Evolutionary conservation across 257 asterid species (phyloP).

Genomic region (Plantago ovata): DNA sequence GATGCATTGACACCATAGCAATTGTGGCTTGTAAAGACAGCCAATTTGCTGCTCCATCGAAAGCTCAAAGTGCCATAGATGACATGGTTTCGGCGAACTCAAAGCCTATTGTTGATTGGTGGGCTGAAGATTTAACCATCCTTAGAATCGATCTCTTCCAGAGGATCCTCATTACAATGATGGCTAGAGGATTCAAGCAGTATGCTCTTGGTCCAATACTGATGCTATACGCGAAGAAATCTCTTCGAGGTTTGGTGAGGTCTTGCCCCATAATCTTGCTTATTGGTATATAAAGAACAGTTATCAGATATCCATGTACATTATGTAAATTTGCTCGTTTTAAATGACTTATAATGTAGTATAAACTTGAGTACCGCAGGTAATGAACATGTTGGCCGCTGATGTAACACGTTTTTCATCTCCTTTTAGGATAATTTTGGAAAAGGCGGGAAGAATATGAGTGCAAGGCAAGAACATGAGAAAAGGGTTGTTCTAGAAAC

Average conservation of each 20-base stretch:
- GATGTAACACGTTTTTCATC: constrained; percentile 12
- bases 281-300: not conserved
- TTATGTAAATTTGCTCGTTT: too few relatives aligned
- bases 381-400: constrained; percentile 7
- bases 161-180: constrained; percentile 72
- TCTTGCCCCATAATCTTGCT: constrained; percentile 22
- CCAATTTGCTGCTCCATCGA: constrained; percentile 34
- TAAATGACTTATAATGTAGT: too few relatives aligned
- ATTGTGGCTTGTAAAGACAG: constrained; percentile 62
- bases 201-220: constrained; percentile 73
- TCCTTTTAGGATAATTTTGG: constrained; percentile 63
- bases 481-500: constrained; percentile 81
- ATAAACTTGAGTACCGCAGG: not conserved
- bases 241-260: constrained; percentile 96
- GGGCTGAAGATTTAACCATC: constrained; percentile 78
- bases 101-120: constrained; percentile 66
- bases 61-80: constrained; percentile 22
- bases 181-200: constrained; percentile 72
- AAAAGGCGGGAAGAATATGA: constrained; percentile 66
- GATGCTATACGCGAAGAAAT: constrained; percentile 79
- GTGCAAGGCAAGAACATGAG: constrained; percentile 66
- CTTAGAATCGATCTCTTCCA: constrained; percentile 76
- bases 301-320: not conserved
- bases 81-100: constrained; percentile 35
- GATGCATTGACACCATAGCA: constrained; percentile 71